These are phyloP conservation scores for Lachnellula arida DNA, from an alignment of 2,329 filamentous ascomycete genomes.

Conservation along the genomic window DNA sequence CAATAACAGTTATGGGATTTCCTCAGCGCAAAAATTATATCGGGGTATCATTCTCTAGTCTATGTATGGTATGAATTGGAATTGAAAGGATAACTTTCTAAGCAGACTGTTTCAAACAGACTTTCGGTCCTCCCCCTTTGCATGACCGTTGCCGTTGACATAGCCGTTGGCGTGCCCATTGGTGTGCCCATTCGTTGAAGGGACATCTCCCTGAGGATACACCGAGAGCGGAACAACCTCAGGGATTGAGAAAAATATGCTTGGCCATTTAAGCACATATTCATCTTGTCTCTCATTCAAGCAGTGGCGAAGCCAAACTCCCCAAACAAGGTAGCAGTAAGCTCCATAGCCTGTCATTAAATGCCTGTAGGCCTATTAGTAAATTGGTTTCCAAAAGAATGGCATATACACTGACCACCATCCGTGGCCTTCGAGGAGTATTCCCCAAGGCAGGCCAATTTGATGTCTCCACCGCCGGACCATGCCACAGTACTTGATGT, in stretches of 20 bases:
- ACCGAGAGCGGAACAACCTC: slow-evolving; percentile 28
- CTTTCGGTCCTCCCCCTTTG: slow-evolving; percentile 22
- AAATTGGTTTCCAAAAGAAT: not conserved
- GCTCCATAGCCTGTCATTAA: slow-evolving; percentile 67
- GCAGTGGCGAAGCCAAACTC: slow-evolving; percentile 66
- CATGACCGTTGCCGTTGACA: slow-evolving; percentile 7
- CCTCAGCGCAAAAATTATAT: not conserved
- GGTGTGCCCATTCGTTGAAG: slow-evolving; percentile 5
- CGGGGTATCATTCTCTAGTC: slow-evolving; percentile 10
- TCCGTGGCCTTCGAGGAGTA: slow-evolving; percentile 66
- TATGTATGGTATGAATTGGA: not conserved
- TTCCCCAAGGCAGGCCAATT: slow-evolving; percentile 66
- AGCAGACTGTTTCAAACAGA: slow-evolving; percentile 11
- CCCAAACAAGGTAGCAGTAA: slow-evolving; percentile 69
- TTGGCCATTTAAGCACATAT: slow-evolving; percentile 60
- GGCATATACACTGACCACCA: slow-evolving; percentile 53
- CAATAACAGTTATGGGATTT: not conserved
- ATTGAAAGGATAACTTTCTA: not conserved
- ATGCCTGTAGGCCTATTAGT: slow-evolving; percentile 42
- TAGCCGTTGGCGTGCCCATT: slow-evolving; percentile 5
- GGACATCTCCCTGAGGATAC: slow-evolving; percentile 4
- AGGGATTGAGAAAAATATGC: slow-evolving; percentile 42
- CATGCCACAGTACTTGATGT: slow-evolving; percentile 55
- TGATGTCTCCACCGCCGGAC: slow-evolving; percentile 49
- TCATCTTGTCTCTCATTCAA: slow-evolving; percentile 63